These are phyloP conservation scores for Viola odorata DNA, from an alignment of 345 rosid species.

Conservation along the genomic window DNA sequence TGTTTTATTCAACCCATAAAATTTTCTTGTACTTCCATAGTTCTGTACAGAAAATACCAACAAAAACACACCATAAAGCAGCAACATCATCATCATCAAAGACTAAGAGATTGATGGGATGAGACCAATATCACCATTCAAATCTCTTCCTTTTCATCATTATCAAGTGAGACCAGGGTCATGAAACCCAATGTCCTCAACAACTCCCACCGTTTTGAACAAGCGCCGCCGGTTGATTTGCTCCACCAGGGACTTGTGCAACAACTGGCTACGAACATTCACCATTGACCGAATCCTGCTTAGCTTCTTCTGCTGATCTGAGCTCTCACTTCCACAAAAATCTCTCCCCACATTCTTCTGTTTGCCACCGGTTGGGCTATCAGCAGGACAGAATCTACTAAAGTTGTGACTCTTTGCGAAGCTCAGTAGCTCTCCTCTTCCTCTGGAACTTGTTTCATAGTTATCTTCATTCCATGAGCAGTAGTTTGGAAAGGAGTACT, in stretches of 20 bases:
- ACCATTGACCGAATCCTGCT: conserved; percentile 46
- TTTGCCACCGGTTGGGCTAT: conserved; percentile 2
- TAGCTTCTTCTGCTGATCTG: conserved; percentile 25
- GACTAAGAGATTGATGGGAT: background rate
- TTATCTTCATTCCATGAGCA: conserved; percentile 38
- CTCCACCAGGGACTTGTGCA: conserved; percentile 73
- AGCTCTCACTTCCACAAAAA: conserved; percentile 9
- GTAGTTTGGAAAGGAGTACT: conserved; percentile 37
- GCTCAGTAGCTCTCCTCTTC: conserved; percentile 23
- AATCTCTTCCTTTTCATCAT: conserved; percentile 15
- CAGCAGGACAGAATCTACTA: conserved; percentile 41
- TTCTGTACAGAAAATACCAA: background rate
- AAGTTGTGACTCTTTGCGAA: conserved; percentile 20
- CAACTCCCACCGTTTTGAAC: conserved; percentile 61
- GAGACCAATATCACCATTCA: background rate
- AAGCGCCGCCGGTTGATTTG: conserved; percentile 57
- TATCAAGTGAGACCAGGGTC: conserved; percentile 17
- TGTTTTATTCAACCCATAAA: background rate
- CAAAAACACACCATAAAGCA: background rate
- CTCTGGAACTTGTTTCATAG: conserved; percentile 9
- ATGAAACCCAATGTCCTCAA: conserved; percentile 53
- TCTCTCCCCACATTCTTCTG: background rate
- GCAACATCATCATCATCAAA: background rate
- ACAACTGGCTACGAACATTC: conserved; percentile 65
- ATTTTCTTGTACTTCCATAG: background rate